phyloP scores from a whole-genome alignment of 2,329 filamentous ascomycete genomes.

The Aphanoascus verrucosus region DNA sequence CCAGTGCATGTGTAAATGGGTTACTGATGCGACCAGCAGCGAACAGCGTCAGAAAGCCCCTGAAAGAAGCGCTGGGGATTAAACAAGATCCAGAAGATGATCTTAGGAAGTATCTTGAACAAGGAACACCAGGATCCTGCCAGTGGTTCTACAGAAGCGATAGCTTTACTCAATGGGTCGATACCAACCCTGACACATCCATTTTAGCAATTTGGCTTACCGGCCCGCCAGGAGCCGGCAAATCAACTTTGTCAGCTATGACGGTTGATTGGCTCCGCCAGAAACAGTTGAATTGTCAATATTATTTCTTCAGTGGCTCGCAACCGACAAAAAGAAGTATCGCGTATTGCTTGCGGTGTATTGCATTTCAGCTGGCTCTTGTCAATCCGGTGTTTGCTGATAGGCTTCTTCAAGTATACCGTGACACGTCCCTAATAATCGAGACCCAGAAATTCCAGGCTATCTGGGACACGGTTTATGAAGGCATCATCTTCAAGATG shows the following conservation, averaged over 20 bases:
- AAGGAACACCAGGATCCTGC: slow-evolving; percentile 17
- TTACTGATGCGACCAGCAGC: slow-evolving; percentile 1
- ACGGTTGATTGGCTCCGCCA: slow-evolving; percentile 10
- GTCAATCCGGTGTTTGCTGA: slow-evolving; percentile 4
- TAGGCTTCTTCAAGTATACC: slow-evolving; percentile 5
- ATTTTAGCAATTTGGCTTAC: slow-evolving; percentile 13
- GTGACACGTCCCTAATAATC: not conserved
- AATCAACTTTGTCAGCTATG: slow-evolving; percentile 13
- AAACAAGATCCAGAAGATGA: slow-evolving; percentile 13
- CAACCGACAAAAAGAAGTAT: slow-evolving; percentile 14
- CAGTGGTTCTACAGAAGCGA: slow-evolving; percentile 15
- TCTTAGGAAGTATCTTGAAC: slow-evolving; percentile 8
- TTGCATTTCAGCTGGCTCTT: slow-evolving; percentile 16
- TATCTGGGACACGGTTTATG: slow-evolving; percentile 17
- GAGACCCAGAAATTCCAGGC: slow-evolving; percentile 6
- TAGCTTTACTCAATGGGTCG: slow-evolving; percentile 11
- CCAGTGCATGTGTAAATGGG: not conserved
- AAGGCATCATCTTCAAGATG: slow-evolving; percentile 11
- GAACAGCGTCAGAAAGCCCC: slow-evolving; percentile 4
- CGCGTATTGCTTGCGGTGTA: slow-evolving; percentile 13
- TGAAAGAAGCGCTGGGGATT: slow-evolving; percentile 1
- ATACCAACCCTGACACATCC: not conserved
- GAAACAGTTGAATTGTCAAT: slow-evolving; percentile 1
- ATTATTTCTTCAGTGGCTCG: slow-evolving; percentile 13
- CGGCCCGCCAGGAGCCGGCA: slow-evolving; percentile 12